Percentiles rank a stretch among this genome's conserved stretches.
phyloP scores from a whole-genome alignment of 2,329 filamentous ascomycete species.

The Uncinocarpus reesii region DNA sequence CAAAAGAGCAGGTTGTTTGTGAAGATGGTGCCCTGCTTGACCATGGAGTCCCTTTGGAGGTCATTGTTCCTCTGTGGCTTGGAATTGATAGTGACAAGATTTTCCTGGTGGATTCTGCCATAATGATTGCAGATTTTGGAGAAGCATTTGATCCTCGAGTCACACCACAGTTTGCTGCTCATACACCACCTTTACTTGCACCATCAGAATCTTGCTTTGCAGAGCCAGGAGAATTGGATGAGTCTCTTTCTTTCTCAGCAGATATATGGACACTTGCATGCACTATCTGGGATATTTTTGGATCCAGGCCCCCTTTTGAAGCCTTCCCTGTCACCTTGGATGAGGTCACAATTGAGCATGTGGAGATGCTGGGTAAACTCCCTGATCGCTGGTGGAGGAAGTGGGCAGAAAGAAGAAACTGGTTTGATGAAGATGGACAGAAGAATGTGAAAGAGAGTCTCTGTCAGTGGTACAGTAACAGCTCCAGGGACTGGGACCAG shows the following conservation, averaged over 20 bases:
- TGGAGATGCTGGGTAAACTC: constrained; percentile 23
- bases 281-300: constrained; percentile 28
- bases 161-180: constrained; percentile 8
- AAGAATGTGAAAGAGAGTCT: constrained; percentile 12
- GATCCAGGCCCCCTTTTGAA: constrained; percentile 19
- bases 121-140: constrained; percentile 24
- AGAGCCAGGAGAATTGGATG: neutral
- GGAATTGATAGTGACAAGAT: constrained; percentile 21
- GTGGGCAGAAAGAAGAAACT: constrained; percentile 3
- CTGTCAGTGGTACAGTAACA: neutral
- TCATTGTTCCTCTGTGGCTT: constrained; percentile 21
- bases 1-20: constrained; percentile 18
- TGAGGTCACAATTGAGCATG: constrained; percentile 21
- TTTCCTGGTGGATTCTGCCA: constrained; percentile 19
- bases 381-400: constrained; percentile 19
- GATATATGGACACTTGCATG: constrained; percentile 33
- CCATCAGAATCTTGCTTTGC: constrained; percentile 14
- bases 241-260: constrained; percentile 23
- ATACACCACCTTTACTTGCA: constrained; percentile 19
- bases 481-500: neutral
- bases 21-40: constrained; percentile 18
- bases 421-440: constrained; percentile 15
- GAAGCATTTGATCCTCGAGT: constrained; percentile 19
- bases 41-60: constrained; percentile 18
- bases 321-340: constrained; percentile 19